A percentile compares a stretch with the other conserved stretches of the same genome.
Conservation (phyloP, 1,284 basidiomycete species). For the Agaricales sp. region DNA sequence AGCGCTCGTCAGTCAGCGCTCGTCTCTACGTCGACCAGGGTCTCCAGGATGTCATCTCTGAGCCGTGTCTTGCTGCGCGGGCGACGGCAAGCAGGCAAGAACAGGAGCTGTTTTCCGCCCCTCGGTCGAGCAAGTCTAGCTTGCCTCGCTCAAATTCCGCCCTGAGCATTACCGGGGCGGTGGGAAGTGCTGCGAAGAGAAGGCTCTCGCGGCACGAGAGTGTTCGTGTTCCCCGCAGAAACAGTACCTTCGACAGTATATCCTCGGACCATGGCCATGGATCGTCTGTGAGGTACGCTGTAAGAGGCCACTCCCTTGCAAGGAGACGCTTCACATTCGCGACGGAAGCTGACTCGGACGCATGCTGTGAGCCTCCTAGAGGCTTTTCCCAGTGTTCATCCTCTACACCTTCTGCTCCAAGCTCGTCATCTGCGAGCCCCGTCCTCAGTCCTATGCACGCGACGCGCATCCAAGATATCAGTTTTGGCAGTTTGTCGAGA, state of each 20-base stretch:
- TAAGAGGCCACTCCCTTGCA: too few relatives aligned
- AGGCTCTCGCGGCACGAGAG: conserved; percentile 57
- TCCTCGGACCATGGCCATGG: conserved; percentile 10
- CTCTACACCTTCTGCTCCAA: too few relatives aligned
- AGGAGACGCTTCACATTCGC: too few relatives aligned
- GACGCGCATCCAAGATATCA: too few relatives aligned
- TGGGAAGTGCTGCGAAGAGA: conserved; percentile 31
- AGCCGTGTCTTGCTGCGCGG: conserved; percentile 49
- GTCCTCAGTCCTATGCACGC: too few relatives aligned
- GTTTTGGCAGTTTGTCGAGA: too few relatives aligned
- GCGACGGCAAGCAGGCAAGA: conserved; percentile 48
- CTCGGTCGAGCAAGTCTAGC: conserved; percentile 33
- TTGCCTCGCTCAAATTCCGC: background rate
- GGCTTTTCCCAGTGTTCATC: too few relatives aligned
- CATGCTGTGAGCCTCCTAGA: too few relatives aligned
- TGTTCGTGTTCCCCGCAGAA: conserved; percentile 46
- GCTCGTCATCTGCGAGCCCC: too few relatives aligned
- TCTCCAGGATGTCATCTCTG: conserved; percentile 60
- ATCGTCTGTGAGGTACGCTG: too few relatives aligned
- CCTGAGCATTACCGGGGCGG: conserved; percentile 42
- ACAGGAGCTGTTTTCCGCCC: conserved; percentile 46
- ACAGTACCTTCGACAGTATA: conserved; percentile 27
- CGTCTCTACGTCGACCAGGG: conserved; percentile 61
- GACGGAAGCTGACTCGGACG: too few relatives aligned
- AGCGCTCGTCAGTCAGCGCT: conserved; percentile 57